Base-by-base conservation (phyloP, 306 rosid genomes). In the Boehmeria nivea region DNA sequence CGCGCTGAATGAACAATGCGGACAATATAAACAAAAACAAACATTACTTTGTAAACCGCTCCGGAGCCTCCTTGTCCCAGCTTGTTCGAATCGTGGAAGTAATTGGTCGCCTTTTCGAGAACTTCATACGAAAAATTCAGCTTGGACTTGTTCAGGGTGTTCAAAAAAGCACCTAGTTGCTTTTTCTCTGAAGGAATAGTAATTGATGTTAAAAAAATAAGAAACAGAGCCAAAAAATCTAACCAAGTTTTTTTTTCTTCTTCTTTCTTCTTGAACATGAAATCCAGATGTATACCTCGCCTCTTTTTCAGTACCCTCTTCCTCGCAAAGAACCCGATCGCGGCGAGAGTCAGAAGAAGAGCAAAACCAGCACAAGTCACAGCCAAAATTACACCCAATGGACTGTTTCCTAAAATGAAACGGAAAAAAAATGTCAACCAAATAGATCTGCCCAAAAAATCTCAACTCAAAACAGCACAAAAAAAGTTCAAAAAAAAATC, bases 31-130 rank as follows among this genome's bases (percentile, higher is more conserved):
- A 8, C 5, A 14, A 0, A 43, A 39, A 4, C 44, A 53, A 51
- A 18, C 3, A 13, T 25, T 77, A 80, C 90, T 63, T 80, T 86
- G 66, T 72, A 82, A 66, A 86, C 95, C 7, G 90, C 75, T 57
- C 95, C 95, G 16, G 95, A 86, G 23, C 90, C 95, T 43, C 90
- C 95, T 74, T 86, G 90, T 54, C 95, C 95, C 13, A 86, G 77
- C 63, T 80, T 82, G 63, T 77, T 82, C 54, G 81, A 66, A 20
- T 45, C 43, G 36, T 77, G 60, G 59, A 80, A 86, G 79, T 67
- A 86, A 71, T 82, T 66, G 43, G 89, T 75, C 43, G 95, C 90
- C 59, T 48, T 82, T 38, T 86, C 95, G 16, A 86, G 90, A 57
- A 78, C 64, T 61, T 86, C 95, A 46, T 86, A 82, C 3, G 83